Evolutionary conservation across 805 yeast genomes (phyloP), one percentile per base, ranked within the genome.

Genomic region (Yueomyces sp.): DNA sequence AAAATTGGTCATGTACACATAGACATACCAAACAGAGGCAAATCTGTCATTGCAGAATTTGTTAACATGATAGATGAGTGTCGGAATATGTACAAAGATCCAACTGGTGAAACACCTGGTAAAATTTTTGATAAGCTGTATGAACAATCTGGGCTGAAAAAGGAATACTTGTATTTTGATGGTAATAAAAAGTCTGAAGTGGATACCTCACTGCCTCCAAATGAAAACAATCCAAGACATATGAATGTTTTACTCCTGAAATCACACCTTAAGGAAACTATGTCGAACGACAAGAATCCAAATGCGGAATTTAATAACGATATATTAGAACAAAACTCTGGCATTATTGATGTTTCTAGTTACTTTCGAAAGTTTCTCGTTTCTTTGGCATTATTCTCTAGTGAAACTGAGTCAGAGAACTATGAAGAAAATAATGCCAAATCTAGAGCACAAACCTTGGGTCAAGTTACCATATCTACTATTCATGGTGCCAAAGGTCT

Each of bases 401-500:
- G 47, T 5, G 52, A 51, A 4, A 12, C 34, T 2, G 45, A 39
- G 7, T 12, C n/a, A 5, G 41, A 38, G n/a, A 42, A 40, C 9
- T 48, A 47, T 30, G 43, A 52, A 6, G 52, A 50, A 12, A 42
- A 47, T 5, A 45, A 44, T 33, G 50, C 48, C 12, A 47, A 65
- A 53, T 42, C 52, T 30, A 47, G 46, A 4, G 45, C 45, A 3
- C 9, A 6, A 6, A 2, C 33, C 9, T 9, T 30, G 9, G 68
- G 64, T 1, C 52, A 52, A n/a, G 70, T 77, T 1, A 62, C 73
- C 0, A 62, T 90, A 0, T 81, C 94, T 0, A 92, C 97, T 0
- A 81, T 90, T 9, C 98, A 90, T 57, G 85, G 87, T 0, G 78
- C 96, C 1, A 90, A 90, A 58, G 98, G 98, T 1, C 67, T 88